A percentile compares a stretch with the other conserved stretches of the same genome.
phyloP scores from a whole-genome alignment of 805 yeast species.

The Cyberlindnera maritima region DNA sequence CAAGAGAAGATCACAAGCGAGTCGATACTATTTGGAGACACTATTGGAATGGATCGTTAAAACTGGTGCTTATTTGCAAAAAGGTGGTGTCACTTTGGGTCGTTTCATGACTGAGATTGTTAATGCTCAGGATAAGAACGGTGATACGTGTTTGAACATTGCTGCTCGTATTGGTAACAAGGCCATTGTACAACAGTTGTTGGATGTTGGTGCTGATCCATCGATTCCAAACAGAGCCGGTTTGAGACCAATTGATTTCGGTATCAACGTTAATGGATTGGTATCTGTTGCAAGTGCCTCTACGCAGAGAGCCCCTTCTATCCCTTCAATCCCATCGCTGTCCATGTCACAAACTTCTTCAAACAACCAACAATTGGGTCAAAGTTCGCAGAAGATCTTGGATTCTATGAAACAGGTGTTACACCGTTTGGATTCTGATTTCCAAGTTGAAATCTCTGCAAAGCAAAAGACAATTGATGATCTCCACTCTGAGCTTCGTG shows the following conservation, averaged over 20 bases:
- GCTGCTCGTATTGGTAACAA: constrained; percentile 87
- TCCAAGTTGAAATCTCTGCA: constrained; percentile 51
- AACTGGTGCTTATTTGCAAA: constrained; percentile 43
- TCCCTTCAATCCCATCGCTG: background rate
- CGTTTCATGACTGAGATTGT: constrained; percentile 67
- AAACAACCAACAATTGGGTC: constrained; percentile 10
- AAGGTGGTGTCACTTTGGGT: constrained; percentile 47
- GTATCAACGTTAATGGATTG: constrained; percentile 47
- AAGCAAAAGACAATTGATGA: constrained; percentile 52
- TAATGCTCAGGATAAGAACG: constrained; percentile 88
- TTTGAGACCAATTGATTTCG: constrained; percentile 82
- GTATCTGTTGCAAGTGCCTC: constrained; percentile 1
- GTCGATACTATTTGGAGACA: constrained; percentile 69
- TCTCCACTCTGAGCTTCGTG: constrained; percentile 54
- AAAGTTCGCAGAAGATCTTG: constrained; percentile 39
- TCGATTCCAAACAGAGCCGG: constrained; percentile 81
- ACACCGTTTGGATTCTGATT: constrained; percentile 51
- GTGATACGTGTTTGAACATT: constrained; percentile 92
- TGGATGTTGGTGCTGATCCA: constrained; percentile 88
- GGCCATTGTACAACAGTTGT: constrained; percentile 72
- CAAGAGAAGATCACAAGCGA: constrained; percentile 68
- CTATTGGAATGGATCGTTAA: constrained; percentile 76
- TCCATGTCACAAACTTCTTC: background rate
- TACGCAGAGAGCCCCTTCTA: background rate
- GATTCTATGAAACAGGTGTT: constrained; percentile 52